Base-by-base conservation (phyloP, 768 basidiomycete genomes). In the Myochromella boudieri region DNA sequence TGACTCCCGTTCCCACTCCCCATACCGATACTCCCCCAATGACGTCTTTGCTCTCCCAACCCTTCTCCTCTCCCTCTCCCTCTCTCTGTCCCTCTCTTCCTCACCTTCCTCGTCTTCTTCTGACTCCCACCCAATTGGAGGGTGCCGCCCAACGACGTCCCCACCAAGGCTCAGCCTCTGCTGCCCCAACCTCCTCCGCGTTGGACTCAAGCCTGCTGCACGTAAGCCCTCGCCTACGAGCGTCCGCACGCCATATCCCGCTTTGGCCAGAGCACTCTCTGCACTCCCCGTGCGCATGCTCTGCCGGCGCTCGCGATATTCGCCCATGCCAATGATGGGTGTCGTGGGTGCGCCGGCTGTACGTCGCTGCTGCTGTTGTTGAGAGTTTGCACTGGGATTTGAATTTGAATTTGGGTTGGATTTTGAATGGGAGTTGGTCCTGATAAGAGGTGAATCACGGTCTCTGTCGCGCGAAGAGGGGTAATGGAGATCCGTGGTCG, bases 201-300 rank as follows among this genome's bases (percentile, higher is more conserved):
- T 64, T 60, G 73, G 58, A 24, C 72, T 75, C 46, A 90, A 67
- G 8, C 88, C 89, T 0, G 87, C 86, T 0, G 87, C 85, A 38
- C 83, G 74, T 48, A 91, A 58, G 12, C 81, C 81, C 61, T 89
- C 85, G 3, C 84, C 80, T 7, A 87, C 62, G 11, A 91, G 62
- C 54, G 76, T 82, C 47, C 85, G 65, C 9, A 79, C 74, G 12
- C 52, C 62, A 11, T 66, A 74, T 10, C n/a, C 22, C 9, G 28
- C 37, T 3, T 31, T 10, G 14, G 63, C 65, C 21, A 85, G 60
- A 6, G 81, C 71, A 58, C 78, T 86, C 66, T 90, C 89, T 2
- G 81, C 84, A 59, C 85, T 88, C 4, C 87, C 87, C 0, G 76
- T 77, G 27, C 87, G 70, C 12, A 76, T 60, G 24, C 72, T 72